Percentiles rank a stretch among this genome's conserved stretches.
Evolutionary conservation across 305 asterid genomes (phyloP).

Genomic region (Coffea humblotiana): DNA sequence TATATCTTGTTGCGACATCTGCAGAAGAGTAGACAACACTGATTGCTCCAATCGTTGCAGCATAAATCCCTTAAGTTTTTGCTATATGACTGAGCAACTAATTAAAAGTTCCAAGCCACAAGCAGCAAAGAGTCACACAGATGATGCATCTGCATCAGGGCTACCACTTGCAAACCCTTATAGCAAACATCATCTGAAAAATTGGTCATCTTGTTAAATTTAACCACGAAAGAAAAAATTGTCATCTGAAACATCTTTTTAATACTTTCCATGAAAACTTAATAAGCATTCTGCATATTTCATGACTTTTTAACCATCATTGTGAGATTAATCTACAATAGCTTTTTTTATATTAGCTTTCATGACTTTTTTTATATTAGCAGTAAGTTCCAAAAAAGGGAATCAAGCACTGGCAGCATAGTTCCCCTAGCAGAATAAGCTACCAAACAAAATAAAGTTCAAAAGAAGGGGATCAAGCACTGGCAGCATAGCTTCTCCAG

Average conservation of each 20-base stretch:
- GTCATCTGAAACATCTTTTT: neutral
- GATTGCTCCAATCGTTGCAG: constrained; percentile 96
- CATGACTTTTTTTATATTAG: no score
- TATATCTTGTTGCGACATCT: constrained; percentile 78
- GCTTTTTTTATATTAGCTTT: no score
- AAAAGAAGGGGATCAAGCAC: no score
- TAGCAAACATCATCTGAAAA: constrained; percentile 4
- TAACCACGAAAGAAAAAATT: no score
- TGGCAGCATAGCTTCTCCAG: no score
- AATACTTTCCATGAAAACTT: neutral
- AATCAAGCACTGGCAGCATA: no score
- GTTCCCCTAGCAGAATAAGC: no score
- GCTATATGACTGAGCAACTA: constrained; percentile 92
- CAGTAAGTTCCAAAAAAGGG: no score
- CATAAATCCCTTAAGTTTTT: constrained; percentile 89
- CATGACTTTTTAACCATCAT: no score
- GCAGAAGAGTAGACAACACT: constrained; percentile 83
- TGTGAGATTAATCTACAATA: neutral
- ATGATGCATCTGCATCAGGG: constrained; percentile 90
- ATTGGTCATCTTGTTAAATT: no score
- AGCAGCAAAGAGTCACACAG: constrained; percentile 88
- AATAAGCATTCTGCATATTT: neutral
- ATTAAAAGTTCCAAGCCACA: constrained; percentile 85
- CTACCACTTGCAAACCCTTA: constrained; percentile 99
- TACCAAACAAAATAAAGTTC: no score